Base-by-base conservation (phyloP, 164 flowering plant species). In the Warburgia ugandensis region DNA sequence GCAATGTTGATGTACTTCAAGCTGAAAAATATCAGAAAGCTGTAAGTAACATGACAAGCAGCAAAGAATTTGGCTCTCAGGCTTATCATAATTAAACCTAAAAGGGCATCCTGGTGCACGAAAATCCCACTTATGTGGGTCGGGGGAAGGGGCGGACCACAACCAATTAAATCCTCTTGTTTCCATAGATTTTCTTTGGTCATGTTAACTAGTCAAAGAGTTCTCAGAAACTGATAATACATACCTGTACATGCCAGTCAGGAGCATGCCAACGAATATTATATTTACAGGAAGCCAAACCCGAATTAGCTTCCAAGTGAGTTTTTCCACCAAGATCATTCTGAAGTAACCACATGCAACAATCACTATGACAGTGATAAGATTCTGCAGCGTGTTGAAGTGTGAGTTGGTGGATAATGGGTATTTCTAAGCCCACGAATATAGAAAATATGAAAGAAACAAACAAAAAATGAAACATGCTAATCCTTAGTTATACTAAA, bases 211-310 rank as follows among this genome's bases (percentile, higher is more conserved):
- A n/a, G n/a, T n/a, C n/a, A n/a, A n/a, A n/a, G n/a, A n/a, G n/a
- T n/a, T n/a, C 25, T 13, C 32, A 27, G 33, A 48, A 31, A 14
- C 31, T 29, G 26, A 6, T 37, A 37, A 37, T 51, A 23, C 30
- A 41, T 55, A 64, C 72, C 72, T 68, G 49, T 64, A 79, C 85
- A 86, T 86, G 72, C 91, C 79, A 5, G 95, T 75, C 17, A 83
- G 77, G 37, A 86, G 86, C 95, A 86, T 81, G 45, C 89, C 96
- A 35, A 86, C 60, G 41, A 86, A 86, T 66, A 86, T 81, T n/a
- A 81, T 4, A 47, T 86, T 86, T 42, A 86, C 89, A 23, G 96
- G 96, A 35, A 81, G 52, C 89, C 96, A 84, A 11, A 80, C 62
- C 62, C 61, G 71, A 38, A 75, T 68, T 51, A 84, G 68, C 73